Base-by-base conservation (phyloP, 139 green algal species). In the Chlamydomonas applanata region DNA sequence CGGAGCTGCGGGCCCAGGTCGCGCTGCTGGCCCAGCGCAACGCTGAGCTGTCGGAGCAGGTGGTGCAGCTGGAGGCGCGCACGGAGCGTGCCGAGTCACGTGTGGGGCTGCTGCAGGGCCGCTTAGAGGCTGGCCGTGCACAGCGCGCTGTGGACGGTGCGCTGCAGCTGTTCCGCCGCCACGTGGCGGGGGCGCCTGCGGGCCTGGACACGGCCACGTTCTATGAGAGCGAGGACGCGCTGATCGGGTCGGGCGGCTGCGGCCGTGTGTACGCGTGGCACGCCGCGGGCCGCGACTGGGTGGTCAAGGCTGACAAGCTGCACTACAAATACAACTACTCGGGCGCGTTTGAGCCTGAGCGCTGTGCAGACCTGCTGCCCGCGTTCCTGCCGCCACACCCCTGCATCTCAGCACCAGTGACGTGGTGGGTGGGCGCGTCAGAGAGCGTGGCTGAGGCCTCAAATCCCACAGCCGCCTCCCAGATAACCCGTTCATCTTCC, bases 351-450 rank as follows among this genome's bases (percentile, higher is more conserved):
- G 40, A 73, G 14, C 45, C 29, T 7, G 46, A 73, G 45, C 67
- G 67, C n/a, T 63, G 45, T 17, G 67, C 40, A 20, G 67, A 73
- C 45, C 44, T 73, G 67, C 67, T 73, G 45, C 67, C 67, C 11
- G 67, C 46, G 25, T 45, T 73, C 40, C 67, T 73, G 45, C 67
- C 67, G 25, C 45, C 67, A 3, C 67, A 73, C 27, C 4, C 67
- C 25, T 44, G 60, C 44, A 45, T 73, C 3, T 14, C n/a, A 30
- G 67, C 67, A 2, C 67, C 67, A 62, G 29, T 11, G 9, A 46
- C 29, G 24, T 73, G 67, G 44, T 62, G 53, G 24, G 22, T 62
- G 53, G 20, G 53, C 11, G 20, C 11, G 22, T 30, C 59, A 49
- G 65, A 44, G 44, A 49, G 1, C 5, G 14, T 3, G 27, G 16